Evolutionary conservation across 2,329 filamentous ascomycete genomes (phyloP).

Genomic region (Trichoderma semiorbis): DNA sequence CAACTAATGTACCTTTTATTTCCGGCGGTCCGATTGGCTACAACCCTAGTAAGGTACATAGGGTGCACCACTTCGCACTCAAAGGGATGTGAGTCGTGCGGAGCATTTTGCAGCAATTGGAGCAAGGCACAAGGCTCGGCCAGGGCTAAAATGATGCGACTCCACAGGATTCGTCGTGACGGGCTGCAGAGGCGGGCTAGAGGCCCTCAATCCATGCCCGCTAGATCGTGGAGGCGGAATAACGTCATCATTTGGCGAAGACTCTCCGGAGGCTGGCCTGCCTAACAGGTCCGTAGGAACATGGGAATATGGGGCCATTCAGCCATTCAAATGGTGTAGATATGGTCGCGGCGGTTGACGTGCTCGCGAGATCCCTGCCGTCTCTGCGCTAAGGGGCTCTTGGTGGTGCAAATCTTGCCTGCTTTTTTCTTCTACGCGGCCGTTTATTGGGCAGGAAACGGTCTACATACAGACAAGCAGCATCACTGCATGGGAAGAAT

Average conservation of each 20-base stretch:
- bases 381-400: neutral
- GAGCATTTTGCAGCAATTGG: slow-evolving; percentile 3
- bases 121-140: neutral
- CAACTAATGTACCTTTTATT: too few relatives aligned
- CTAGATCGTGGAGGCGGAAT: slow-evolving; percentile 17
- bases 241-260: slow-evolving; percentile 11
- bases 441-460: slow-evolving; percentile 7
- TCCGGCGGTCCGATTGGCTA: too few relatives aligned
- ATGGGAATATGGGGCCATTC: neutral
- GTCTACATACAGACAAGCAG: neutral
- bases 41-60: too few relatives aligned
- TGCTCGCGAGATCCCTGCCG: slow-evolving; percentile 5
- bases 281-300: neutral
- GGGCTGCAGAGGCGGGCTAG: neutral
- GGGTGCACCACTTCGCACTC: too few relatives aligned
- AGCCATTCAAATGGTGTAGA: neutral
- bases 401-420: neutral
- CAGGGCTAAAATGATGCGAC: neutral
- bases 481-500: neutral
- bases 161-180: slow-evolving; percentile 10
- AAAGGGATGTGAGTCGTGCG: slow-evolving; percentile 10
- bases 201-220: slow-evolving; percentile 1
- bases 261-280: neutral
- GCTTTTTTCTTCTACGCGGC: neutral
- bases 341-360: slow-evolving; percentile 1